A percentile compares a stretch with the other conserved stretches of the same genome.
Conservation (phyloP, 495 filamentous ascomycete genomes). For the Thozetella sp. region DNA sequence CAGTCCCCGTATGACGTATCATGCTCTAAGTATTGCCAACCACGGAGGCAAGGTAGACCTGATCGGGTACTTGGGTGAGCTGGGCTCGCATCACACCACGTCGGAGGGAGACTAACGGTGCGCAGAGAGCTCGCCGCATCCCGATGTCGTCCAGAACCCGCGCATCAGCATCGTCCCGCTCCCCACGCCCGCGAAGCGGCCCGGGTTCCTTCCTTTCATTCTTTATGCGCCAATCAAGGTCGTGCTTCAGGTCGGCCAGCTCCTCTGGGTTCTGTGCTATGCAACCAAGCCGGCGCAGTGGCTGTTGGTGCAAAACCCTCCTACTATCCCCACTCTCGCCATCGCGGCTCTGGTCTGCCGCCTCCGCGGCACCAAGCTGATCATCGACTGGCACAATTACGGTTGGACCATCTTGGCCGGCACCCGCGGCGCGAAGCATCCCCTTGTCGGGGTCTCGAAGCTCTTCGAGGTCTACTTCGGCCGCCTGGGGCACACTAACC, state of each 20-base stretch:
- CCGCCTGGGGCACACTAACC: constrained; percentile 68
- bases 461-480: constrained; percentile 76
- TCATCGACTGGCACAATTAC: constrained; percentile 99
- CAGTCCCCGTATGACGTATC: constrained; percentile 98
- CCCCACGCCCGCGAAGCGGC: constrained; percentile 27
- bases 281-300: constrained; percentile 69
- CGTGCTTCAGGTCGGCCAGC: constrained; percentile 70
- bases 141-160: constrained; percentile 66
- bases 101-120: constrained; percentile 18
- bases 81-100: background rate
- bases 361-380: constrained; percentile 76
- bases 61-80: constrained; percentile 81
- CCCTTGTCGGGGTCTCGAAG: constrained; percentile 73
- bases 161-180: constrained; percentile 58
- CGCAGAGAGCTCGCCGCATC: constrained; percentile 59
- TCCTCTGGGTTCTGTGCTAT: constrained; percentile 75
- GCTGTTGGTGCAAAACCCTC: constrained; percentile 93
- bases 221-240: constrained; percentile 85
- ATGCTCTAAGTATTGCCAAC: constrained; percentile 89
- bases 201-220: constrained; percentile 54
- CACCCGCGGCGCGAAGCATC: constrained; percentile 68
- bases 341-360: constrained; percentile 73
- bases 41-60: constrained; percentile 80
- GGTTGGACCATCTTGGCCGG: constrained; percentile 89
- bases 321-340: constrained; percentile 87